A percentile compares a stretch with the other conserved stretches of the same genome.
Evolutionary conservation across 495 filamentous ascomycete genomes (phyloP).

Genomic region (Aspergillus ostianus): DNA sequence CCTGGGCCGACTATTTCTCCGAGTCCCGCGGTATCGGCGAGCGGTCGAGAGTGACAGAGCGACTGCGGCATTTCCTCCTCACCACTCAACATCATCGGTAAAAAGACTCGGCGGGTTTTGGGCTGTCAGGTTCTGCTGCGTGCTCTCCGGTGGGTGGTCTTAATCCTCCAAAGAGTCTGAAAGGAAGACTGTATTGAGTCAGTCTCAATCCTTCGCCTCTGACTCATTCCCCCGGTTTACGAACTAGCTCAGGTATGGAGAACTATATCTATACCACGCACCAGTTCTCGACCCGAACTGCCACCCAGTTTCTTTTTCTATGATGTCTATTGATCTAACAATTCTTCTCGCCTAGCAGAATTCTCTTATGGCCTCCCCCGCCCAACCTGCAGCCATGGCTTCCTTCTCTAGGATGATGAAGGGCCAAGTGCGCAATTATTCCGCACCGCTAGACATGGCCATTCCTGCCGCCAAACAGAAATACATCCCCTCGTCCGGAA

Average conservation of each 20-base stretch:
- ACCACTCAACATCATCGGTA: not conserved
- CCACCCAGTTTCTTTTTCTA: not conserved
- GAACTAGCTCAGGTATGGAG: not conserved
- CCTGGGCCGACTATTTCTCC: conserved; percentile 35
- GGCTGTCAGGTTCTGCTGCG: conserved; percentile 1
- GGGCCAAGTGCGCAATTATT: conserved; percentile 55
- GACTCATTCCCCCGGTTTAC: conserved; percentile 19
- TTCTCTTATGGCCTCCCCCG: conserved; percentile 25
- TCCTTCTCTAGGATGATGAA: conserved; percentile 41
- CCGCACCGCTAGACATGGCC: conserved; percentile 57
- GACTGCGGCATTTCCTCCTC: not conserved
- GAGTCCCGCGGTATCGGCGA: conserved; percentile 32
- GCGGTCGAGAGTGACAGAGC: too few species aligned
- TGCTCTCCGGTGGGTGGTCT: not conserved
- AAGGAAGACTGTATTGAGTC: conserved; percentile 6
- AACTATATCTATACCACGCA: not conserved
- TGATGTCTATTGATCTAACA: conserved; percentile 1
- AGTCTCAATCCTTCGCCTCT: conserved; percentile 5
- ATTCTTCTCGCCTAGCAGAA: not conserved
- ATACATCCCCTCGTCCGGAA: conserved; percentile 82
- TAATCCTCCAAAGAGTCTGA: conserved; percentile 8
- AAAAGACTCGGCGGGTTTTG: not conserved
- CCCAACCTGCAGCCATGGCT: conserved; percentile 36
- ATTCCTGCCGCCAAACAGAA: conserved; percentile 76
- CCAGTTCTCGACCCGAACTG: not conserved